Evolutionary conservation across 2,329 filamentous ascomycete species (phyloP), one percentile per base, ranked within the genome.

Genomic region (Chalara sp.): DNA sequence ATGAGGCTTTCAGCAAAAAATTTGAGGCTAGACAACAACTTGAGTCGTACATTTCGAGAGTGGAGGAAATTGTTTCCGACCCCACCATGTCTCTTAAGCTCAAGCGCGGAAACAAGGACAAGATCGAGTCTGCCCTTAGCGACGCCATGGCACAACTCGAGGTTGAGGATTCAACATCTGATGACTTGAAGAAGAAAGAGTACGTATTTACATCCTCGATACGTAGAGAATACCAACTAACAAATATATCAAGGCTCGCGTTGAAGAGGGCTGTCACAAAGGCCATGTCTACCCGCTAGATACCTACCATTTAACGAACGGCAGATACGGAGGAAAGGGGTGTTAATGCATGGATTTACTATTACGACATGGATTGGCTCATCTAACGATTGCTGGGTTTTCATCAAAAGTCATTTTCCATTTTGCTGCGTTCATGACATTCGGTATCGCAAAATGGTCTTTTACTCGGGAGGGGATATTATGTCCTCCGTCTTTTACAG

Each of bases 161-260:
- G 84, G 78, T 99, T 68, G 88, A 92, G 74, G 95, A 99, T 63
- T 88, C 89, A 52, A 75, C 77, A 57, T 87, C 90, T 56, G 95
- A 99, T 65, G 93, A 99, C 70, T 80, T 99, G 64, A 97, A 95
- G 89, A 97, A 97, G 89, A 95, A 96, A 86, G 93, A 99, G 21
- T 21, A 21, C 2, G 21, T 21, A 21, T 21, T 21, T 21, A 3
- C 21, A 21, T 21, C 21, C 21, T 21, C 21, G 21, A 21, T 21
- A 21, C 21, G 21, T 21, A 21, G 21, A 21, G 21, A 21, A 21
- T 21, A 3, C 21, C 21, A 21, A 21, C 21, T 21, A 21, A 21
- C 21, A 21, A 21, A 21, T 21, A 21, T 21, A 21, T 21, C 21
- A 21, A 21, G 21, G 81, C 80, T 99, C 61, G 90, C 90, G 56